Conservation (phyloP, 1,284 basidiomycete species). For the Sanghuangporus weigelae region DNA sequence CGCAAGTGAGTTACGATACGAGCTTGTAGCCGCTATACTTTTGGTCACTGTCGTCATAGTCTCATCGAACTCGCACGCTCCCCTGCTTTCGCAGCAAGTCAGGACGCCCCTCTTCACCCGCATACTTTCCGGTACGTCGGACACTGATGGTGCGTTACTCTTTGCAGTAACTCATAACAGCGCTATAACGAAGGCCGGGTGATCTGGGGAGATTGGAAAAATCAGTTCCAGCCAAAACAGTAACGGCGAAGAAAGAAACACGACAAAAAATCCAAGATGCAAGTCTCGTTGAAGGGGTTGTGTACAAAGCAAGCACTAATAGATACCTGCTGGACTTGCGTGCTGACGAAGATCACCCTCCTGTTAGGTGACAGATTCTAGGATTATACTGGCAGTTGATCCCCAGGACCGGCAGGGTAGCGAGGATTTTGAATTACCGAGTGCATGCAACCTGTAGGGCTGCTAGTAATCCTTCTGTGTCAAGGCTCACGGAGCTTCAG, state of each 20-base stretch:
- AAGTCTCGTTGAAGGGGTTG: conserved; percentile 60
- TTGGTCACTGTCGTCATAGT: conserved; percentile 33
- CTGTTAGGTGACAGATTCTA: conserved; percentile 64
- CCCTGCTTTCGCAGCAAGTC: conserved; percentile 66
- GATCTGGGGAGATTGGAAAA: conserved; percentile 84
- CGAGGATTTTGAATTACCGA: conserved; percentile 75
- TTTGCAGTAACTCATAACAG: not conserved
- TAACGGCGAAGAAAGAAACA: conserved; percentile 39
- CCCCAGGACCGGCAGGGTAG: conserved; percentile 42
- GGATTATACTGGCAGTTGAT: conserved; percentile 74
- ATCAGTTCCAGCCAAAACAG: conserved; percentile 38
- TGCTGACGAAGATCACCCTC: not conserved
- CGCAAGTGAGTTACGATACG: conserved; percentile 62
- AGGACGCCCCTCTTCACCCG: conserved; percentile 61
- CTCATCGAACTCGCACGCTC: conserved; percentile 85
- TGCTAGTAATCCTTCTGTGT: not conserved
- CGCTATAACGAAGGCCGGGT: conserved; percentile 33
- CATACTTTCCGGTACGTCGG: conserved; percentile 70
- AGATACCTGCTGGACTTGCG: not conserved
- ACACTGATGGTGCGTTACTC: not conserved
- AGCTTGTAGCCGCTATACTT: not conserved
- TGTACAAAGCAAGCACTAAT: conserved; percentile 60
- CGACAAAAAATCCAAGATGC: conserved; percentile 23
- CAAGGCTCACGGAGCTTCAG: conserved; percentile 21
- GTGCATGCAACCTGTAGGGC: conserved; percentile 63